Evolutionary conservation across 768 basidiomycete genomes (phyloP), one percentile per base, ranked within the genome.

Genomic region (Rhodosporidiobolus sp.): DNA sequence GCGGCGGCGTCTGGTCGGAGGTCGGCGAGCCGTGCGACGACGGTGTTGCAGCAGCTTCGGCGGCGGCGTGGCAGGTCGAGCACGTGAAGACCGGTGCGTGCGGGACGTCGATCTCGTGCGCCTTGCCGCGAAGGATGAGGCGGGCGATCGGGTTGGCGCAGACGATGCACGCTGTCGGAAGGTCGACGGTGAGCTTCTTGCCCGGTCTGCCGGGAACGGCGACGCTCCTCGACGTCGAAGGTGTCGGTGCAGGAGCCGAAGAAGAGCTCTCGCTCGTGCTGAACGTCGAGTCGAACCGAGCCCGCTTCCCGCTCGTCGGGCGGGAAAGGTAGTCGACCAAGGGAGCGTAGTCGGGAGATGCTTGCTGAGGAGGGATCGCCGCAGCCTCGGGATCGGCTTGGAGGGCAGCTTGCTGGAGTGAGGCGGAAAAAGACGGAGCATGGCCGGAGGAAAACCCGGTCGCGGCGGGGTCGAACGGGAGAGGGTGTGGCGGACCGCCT

Each of bases 91-190:
- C 34, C n/a, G 68, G 16, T 7, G 65, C 45, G 57, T 67, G 75
- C n/a, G 70, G 67, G 11, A 77, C 68, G 12, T 69, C 56, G 38
- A 76, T 60, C 38, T 70, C 63, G 43, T 62, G 53, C 55, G 60
- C 48, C 55, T 73, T 69, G 19, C 77, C 77, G 19, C 77, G 76
- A 4, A 77, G 65, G 59, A 75, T 71, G 24, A 78, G 65, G 3
- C 65, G 63, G 2, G 72, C 72, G 52, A 78, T 52, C 5, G 55
- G 61, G 2, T 28, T 22, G 0, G 32, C 32, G 65, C 77, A 78
- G 14, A 32, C 43, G 14, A 67, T 49, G 57, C 77, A 78, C 0
- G 26, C 20, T 26, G 52, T 20, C 11, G 17, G 19, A 11, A 74
- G 55, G n/a, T 67, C 68, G 61, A 63, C 49, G 26, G 63, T 65